Conservation (phyloP, 2,329 filamentous ascomycete genomes). For the Paraconiothyrium brasiliense region DNA sequence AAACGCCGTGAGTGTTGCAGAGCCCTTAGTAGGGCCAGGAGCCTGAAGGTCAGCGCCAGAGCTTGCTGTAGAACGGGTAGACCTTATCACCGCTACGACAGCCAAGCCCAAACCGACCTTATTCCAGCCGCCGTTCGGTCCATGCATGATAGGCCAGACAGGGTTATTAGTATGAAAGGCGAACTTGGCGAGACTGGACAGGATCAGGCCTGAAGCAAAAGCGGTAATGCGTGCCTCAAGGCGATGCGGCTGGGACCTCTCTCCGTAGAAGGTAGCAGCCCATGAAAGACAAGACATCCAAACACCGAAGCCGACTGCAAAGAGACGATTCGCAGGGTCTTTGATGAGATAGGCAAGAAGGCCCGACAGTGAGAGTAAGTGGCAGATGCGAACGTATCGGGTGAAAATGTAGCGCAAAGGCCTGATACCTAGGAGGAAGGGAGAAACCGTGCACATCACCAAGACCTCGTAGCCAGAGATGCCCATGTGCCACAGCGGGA, state of each 20-base stretch:
- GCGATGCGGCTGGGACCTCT: constrained; percentile 75
- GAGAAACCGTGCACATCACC: constrained; percentile 84
- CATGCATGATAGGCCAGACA: constrained; percentile 93
- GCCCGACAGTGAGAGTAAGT: constrained; percentile 80
- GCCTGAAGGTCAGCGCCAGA: constrained; percentile 57
- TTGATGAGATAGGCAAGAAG: constrained; percentile 81
- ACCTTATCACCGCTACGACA: constrained; percentile 76
- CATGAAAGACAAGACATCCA: constrained; percentile 83
- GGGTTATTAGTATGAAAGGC: constrained; percentile 95
- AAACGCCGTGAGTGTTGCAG: constrained; percentile 74
- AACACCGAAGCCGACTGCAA: constrained; percentile 82
- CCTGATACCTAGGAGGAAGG: constrained; percentile 77
- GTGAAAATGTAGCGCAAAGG: constrained; percentile 73
- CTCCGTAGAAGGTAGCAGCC: constrained; percentile 82
- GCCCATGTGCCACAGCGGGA: constrained; percentile 98
- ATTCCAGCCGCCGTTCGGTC: constrained; percentile 91
- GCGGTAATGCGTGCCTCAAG: constrained; percentile 85
- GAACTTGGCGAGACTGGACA: constrained; percentile 90
- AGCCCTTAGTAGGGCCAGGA: constrained; percentile 70
- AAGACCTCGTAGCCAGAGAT: constrained; percentile 95
- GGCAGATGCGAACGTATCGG: constrained; percentile 73
- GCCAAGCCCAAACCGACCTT: constrained; percentile 80
- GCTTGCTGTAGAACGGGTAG: constrained; percentile 71
- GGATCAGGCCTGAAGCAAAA: constrained; percentile 81
- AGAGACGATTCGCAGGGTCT: constrained; percentile 78